Conservation (phyloP, 192 early-diverging fungal genomes). For the Backusella tarrabulga region DNA sequence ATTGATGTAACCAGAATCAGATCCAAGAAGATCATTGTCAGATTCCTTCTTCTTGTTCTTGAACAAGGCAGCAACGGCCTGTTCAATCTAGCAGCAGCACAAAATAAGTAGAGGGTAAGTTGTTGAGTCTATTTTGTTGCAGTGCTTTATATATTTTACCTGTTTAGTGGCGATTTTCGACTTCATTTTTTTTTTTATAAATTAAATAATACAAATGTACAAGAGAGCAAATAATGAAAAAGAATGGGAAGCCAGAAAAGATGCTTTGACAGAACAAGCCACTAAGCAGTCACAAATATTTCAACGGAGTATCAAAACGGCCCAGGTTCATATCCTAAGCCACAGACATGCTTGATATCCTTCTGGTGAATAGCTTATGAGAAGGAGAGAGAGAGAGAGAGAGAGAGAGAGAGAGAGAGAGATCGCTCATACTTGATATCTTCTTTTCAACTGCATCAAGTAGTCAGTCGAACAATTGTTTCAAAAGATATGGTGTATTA, state of each 20-base stretch:
- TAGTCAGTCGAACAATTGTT: no score
- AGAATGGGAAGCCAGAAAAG: background rate
- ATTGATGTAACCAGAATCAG: conserved; percentile 8
- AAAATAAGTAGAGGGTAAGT: no score
- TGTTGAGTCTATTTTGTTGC: no score
- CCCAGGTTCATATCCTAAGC: background rate
- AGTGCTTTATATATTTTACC: background rate
- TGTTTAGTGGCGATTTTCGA: background rate
- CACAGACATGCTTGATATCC: background rate
- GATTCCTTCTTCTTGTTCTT: conserved; percentile 9
- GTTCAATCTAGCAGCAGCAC: conserved; percentile 6
- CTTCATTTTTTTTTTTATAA: background rate
- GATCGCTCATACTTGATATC: no score
- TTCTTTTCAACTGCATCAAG: no score
- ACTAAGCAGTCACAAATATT: background rate
- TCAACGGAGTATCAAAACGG: background rate
- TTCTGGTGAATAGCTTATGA: background rate
- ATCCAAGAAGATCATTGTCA: conserved; percentile 16
- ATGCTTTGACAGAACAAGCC: conserved; percentile 7
- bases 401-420: no score
- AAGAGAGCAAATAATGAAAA: background rate
- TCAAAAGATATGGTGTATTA: background rate
- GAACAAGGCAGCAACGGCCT: conserved; percentile 26
- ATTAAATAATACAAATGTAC: background rate
- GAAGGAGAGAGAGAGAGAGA: no score